Base-by-base conservation (phyloP, 2,329 filamentous ascomycete species). In the Fusarium phyllophilum region DNA sequence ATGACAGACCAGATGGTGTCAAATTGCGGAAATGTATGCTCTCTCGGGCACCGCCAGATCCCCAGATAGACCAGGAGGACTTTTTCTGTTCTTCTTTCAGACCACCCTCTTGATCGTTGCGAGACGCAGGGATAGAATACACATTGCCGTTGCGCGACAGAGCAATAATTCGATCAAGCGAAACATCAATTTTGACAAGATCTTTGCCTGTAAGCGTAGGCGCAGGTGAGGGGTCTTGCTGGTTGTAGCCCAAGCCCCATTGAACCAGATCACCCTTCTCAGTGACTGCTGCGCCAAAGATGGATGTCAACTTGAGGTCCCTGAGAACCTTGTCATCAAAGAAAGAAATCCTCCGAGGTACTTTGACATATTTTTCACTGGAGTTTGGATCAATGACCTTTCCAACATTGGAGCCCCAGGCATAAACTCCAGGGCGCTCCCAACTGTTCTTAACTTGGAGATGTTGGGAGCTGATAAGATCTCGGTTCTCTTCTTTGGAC, bases 201-300 rank as follows among this genome's bases (percentile, higher is more conserved):
- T 97, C 89, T 81, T 97, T 97, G 62, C 95, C 96, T 68, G 84
- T 90, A 61, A 99, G 83, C 2, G 96, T 98, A 55, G 87, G 85
- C 2, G 87, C 87, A 0, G 96, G 96, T 36, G 86, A 84, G 15
- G 86, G 88, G 36, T 89, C 85, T 9, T 89, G 86, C 62, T 89
- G 86, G 12, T 92, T 92, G 80, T 92, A 98, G 8, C 88, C 94
- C 8, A 87, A 87, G 4, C 96, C 96, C 96, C 96, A 99, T 84
- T 98, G 95, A 18, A 98, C 86, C 49, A 99, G 82, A 80, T 98
- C 93, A 8, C 96, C 96, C 71, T 92, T 91, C 80, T 98, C 95
- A 9, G 92, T 92, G 45, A 98, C 92, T 15, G 96, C 96, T 8
- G 91, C 96, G 14, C 94, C 96, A 80, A 97, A 95, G 45, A 90